Percentiles rank a stretch among this genome's conserved stretches.
Evolutionary conservation across 2,329 filamentous ascomycete genomes (phyloP).

Genomic region (Calonectria naviculata): DNA sequence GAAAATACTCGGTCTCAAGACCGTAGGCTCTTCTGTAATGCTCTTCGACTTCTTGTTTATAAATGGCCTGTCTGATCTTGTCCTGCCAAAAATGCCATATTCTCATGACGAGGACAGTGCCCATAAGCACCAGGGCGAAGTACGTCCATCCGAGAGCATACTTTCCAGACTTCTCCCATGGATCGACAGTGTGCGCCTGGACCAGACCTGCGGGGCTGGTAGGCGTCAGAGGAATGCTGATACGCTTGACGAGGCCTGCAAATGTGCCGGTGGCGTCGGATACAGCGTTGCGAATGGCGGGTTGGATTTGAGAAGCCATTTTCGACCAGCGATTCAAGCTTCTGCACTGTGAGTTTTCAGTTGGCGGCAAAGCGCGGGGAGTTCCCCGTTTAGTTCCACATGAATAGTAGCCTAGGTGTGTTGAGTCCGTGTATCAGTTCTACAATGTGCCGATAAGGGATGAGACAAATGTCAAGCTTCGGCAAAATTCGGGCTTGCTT

Average conservation of each 20-base stretch:
- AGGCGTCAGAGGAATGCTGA: constrained; percentile 69
- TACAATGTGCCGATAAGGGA: neutral
- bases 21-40: constrained; percentile 67
- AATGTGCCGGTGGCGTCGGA: constrained; percentile 48
- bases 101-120: constrained; percentile 74
- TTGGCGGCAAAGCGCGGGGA: constrained; percentile 41
- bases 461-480: neutral
- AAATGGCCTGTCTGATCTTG: constrained; percentile 88
- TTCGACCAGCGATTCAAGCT: constrained; percentile 43
- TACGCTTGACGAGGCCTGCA: constrained; percentile 61
- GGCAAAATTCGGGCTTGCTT: neutral
- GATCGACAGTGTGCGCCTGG: constrained; percentile 75
- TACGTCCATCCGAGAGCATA: constrained; percentile 92
- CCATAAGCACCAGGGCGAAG: constrained; percentile 80
- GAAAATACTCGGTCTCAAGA: constrained; percentile 59
- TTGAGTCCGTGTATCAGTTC: constrained; percentile 18
- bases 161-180: constrained; percentile 84
- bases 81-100: constrained; percentile 93
- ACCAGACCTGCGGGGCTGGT: constrained; percentile 71
- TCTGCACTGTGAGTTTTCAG: constrained; percentile 20
- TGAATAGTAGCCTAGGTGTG: constrained; percentile 25
- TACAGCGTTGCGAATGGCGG: constrained; percentile 43
- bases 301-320: constrained; percentile 54
- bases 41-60: constrained; percentile 83
- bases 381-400: constrained; percentile 38